These are phyloP conservation scores for Voacanga thouarsii DNA, from an alignment of 257 asterid genomes.

Conservation along the genomic window DNA sequence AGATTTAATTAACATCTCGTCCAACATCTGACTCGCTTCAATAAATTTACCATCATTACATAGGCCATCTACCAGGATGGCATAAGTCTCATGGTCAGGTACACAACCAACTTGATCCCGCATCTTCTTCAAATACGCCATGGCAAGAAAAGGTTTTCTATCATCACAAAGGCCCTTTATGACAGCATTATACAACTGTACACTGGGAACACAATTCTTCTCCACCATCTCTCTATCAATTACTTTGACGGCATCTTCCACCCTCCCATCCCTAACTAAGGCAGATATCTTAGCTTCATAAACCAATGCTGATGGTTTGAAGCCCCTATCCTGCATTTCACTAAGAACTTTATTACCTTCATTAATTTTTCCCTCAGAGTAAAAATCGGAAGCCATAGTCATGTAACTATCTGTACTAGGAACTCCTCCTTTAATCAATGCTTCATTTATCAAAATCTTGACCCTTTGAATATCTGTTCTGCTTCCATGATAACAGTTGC, in stretches of 20 bases:
- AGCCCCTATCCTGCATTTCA: conserved; percentile 60
- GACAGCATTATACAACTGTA: conserved; percentile 54
- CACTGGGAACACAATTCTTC: conserved; percentile 49
- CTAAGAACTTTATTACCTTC: conserved; percentile 60
- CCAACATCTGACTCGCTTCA: conserved; percentile 70
- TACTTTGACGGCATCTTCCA: conserved; percentile 57
- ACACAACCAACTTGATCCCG: conserved; percentile 51
- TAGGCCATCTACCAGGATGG: conserved; percentile 57
- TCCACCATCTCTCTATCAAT: conserved; percentile 62
- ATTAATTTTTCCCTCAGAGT: conserved; percentile 58
- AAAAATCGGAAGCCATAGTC: conserved; percentile 66
- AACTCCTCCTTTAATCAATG: conserved; percentile 60
- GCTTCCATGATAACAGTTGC: conserved; percentile 32
- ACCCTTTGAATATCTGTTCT: conserved; percentile 25
- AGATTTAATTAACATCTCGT: conserved; percentile 53
- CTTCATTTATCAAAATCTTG: conserved; percentile 61
- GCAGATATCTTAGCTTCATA: conserved; percentile 71
- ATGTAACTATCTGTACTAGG: conserved; percentile 64
- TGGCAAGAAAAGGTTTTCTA: conserved; percentile 39
- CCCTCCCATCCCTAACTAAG: conserved; percentile 38
- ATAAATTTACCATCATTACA: conserved; percentile 58
- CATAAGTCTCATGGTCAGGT: conserved; percentile 57
- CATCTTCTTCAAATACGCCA: conserved; percentile 58
- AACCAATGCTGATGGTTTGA: conserved; percentile 41
- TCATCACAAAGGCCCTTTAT: conserved; percentile 59